Percentiles rank a stretch among this genome's conserved stretches.
phyloP scores from a whole-genome alignment of 2,329 filamentous ascomycete genomes.

The Xylariaceae sp. region DNA sequence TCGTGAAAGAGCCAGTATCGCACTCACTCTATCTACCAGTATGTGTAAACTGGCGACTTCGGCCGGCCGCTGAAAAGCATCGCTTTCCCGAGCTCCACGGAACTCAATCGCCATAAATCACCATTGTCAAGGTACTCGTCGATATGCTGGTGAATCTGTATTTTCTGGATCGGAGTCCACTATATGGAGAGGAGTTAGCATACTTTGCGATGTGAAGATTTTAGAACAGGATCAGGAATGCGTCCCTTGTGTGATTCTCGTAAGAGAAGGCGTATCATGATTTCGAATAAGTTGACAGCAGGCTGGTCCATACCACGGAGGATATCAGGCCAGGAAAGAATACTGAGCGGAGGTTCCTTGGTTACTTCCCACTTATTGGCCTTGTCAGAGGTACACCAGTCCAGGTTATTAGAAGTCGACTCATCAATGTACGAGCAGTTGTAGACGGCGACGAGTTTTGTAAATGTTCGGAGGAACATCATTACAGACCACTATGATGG shows the following conservation, averaged over 20 bases:
- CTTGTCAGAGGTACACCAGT: neutral
- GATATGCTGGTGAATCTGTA: neutral
- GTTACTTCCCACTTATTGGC: neutral
- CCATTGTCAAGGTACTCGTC: neutral
- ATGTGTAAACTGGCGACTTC: no score
- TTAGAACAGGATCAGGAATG: no score
- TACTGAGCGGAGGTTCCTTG: neutral
- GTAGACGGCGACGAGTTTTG: neutral
- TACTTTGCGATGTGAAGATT: neutral
- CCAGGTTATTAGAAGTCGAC: no score
- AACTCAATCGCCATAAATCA: neutral
- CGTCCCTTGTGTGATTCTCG: neutral
- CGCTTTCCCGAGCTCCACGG: neutral
- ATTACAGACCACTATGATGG: neutral
- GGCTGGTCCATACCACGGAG: neutral
- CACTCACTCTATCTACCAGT: no score
- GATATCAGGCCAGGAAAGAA: neutral
- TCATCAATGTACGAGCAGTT: neutral
- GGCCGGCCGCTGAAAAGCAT: neutral
- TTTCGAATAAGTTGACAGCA: neutral
- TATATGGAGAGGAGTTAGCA: neutral
- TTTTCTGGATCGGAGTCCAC: neutral
- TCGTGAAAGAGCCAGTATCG: no score
- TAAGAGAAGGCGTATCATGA: neutral
- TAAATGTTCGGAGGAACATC: neutral